These are phyloP conservation scores for Parafenestella ontariensis DNA, from an alignment of 2,329 filamentous ascomycete genomes.

Conservation along the genomic window DNA sequence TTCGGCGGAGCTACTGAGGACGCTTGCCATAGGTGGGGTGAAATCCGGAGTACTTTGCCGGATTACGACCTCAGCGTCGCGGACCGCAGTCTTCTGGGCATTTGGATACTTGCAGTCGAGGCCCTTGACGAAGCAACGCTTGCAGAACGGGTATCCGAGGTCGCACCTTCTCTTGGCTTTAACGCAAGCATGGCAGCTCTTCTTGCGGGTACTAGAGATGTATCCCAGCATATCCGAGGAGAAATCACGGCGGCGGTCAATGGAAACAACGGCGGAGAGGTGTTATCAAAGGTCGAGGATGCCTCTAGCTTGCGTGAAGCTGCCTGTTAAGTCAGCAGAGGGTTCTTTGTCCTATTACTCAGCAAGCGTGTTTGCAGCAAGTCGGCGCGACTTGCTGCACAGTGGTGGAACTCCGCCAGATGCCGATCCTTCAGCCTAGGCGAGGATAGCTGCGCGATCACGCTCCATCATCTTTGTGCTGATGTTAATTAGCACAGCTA, in stretches of 20 bases:
- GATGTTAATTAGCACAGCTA: not conserved
- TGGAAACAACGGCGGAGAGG: not conserved
- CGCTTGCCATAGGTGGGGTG: slow-evolving; percentile 10
- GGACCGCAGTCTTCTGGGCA: slow-evolving; percentile 16
- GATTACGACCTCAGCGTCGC: slow-evolving; percentile 35
- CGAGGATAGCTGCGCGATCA: not conserved
- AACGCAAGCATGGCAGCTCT: slow-evolving; percentile 38
- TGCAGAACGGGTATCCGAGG: slow-evolving; percentile 39
- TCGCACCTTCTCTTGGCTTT: slow-evolving; percentile 42
- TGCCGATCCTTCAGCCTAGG: not conserved
- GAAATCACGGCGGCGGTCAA: not conserved
- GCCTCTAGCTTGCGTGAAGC: not conserved
- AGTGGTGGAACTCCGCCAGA: slow-evolving; percentile 2
- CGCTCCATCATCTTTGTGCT: not conserved
- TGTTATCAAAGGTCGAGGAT: not conserved
- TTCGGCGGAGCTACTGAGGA: slow-evolving; percentile 3
- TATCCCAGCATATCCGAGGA: slow-evolving; percentile 33
- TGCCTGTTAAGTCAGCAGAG: not conserved
- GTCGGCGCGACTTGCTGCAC: not conserved
- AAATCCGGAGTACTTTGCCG: slow-evolving; percentile 30
- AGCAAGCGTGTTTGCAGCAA: not conserved
- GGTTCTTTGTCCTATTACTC: not conserved
- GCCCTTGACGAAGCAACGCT: slow-evolving; percentile 35
- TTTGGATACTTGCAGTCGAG: slow-evolving; percentile 38
- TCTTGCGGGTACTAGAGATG: slow-evolving; percentile 41